phyloP scores from a whole-genome alignment of 163 green algal genomes.

The Volvox carteri region DNA sequence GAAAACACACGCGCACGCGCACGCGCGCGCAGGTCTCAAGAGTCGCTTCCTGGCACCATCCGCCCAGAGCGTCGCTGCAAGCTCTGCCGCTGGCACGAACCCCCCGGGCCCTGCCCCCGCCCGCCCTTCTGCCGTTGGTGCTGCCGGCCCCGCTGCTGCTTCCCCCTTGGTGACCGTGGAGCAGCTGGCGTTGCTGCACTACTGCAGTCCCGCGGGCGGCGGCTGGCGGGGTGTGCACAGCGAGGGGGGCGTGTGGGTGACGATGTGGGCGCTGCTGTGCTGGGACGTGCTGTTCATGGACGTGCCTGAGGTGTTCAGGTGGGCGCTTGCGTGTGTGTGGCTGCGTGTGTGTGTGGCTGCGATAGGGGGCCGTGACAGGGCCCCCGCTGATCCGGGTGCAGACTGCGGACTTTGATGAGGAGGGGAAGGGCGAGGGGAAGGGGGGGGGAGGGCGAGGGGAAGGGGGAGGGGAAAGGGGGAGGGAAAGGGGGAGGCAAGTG shows the following conservation, averaged over 20 bases:
- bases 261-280: slow-evolving; percentile 91
- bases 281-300: slow-evolving; percentile 91
- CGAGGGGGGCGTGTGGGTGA: slow-evolving; percentile 91
- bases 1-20: too few species aligned
- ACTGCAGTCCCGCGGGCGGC: slow-evolving; percentile 79
- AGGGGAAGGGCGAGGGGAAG: too few species aligned
- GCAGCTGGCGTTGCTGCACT: slow-evolving; percentile 91
- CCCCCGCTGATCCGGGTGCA: too few species aligned
- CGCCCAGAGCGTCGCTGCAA: not conserved
- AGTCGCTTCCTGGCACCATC: slow-evolving; percentile 23
- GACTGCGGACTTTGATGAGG: too few species aligned
- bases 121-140: too few species aligned
- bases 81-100: too few species aligned
- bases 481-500: too few species aligned
- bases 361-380: too few species aligned
- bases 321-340: not conserved
- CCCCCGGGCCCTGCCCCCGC: too few species aligned
- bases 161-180: slow-evolving; percentile 79
- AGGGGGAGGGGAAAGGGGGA: too few species aligned
- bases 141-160: not conserved
- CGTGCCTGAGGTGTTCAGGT: slow-evolving; percentile 73
- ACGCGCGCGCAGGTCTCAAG: slow-evolving; percentile 51
- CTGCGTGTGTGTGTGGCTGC: too few species aligned
- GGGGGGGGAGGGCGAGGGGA: too few species aligned
- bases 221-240: slow-evolving; percentile 85